Base-by-base conservation (phyloP, 352 stramenopile genomes). In the Phytophthora sp. region DNA sequence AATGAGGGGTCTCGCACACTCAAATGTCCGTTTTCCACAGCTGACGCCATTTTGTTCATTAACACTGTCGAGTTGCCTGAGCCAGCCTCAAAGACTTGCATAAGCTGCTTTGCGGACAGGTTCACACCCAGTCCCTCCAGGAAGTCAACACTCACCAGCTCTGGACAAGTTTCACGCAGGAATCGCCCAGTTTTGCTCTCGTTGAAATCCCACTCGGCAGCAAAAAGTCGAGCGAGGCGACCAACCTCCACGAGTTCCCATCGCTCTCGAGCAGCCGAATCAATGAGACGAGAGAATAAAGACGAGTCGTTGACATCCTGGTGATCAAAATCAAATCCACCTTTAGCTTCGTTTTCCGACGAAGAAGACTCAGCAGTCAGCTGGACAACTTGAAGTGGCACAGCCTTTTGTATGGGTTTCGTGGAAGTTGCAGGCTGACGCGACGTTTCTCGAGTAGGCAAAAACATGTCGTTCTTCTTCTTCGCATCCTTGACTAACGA, bases 71-170 rank as follows among this genome's bases (percentile, higher is more conserved):
- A 55, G 1, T 72, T 86, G 7, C 84, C 80, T 0, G 88, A 96
- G 2, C 88, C 86, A 11, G 66, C 60, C 16, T 88, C 80, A 65
- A 96, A 89, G 13, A 94, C 79, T 57, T 66, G 57, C n/a, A 96
- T 50, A 39, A 96, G 66, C 23, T 94, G 78, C 23, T 76, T 63
- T 4, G 77, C 62, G 2, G 69, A 71, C 35, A 95, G 54, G 5
- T 76, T 73, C 7, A 93, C 72, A 63, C 74, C 74, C 24, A 95
- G 71, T 4, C 88, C 88, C 71, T 95, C 88, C 4, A 95, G 59
- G 42, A 95, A 95, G n/a, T 95, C 88, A 11, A 91, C 83, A 45
- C 77, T 92, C 38, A 96, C 88, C 9, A 96, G 78, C 58, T 96
- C 88, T 4, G 88, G 82, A 33, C 86, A 96, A 23, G 69, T 80